phyloP scores from a whole-genome alignment of 306 rosid species.

The Cyclanthera cordifolia region DNA sequence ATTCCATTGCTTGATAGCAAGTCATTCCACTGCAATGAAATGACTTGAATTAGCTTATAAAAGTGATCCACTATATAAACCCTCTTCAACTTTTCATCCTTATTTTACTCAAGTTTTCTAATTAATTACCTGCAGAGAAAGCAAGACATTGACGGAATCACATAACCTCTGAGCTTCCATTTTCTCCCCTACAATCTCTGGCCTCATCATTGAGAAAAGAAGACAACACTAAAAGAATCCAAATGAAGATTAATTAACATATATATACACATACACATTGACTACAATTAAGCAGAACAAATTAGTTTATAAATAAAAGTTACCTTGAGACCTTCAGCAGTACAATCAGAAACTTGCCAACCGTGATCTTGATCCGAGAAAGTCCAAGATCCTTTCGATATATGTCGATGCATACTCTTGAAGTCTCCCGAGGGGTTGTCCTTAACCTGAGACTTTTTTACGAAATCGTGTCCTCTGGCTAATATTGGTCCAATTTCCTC shows the following conservation, averaged over 20 bases:
- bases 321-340: conserved; percentile 73
- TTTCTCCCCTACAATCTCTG: conserved; percentile 56
- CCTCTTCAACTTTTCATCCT: no score
- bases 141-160: conserved; percentile 51
- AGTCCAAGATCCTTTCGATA: conserved; percentile 75
- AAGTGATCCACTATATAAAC: no score
- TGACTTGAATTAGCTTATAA: no score
- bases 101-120: no score
- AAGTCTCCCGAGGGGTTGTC: conserved; percentile 54
- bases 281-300: no score
- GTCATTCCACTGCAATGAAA: no score
- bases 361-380: conserved; percentile 78
- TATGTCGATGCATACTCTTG: conserved; percentile 52
- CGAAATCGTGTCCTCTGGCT: conserved; percentile 44
- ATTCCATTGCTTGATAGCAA: no score
- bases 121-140: conserved; percentile 56
- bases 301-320: no score
- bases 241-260: not conserved
- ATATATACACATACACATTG: no score
- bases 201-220: conserved; percentile 39
- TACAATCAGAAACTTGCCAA: conserved; percentile 81
- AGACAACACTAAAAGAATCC: conserved; percentile 45
- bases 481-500: conserved; percentile 42
- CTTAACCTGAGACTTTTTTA: conserved; percentile 58
- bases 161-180: conserved; percentile 40